Percentiles rank a stretch among this genome's conserved stretches.
Conservation (phyloP, 2,329 filamentous ascomycete species). For the Myotisia sp. region DNA sequence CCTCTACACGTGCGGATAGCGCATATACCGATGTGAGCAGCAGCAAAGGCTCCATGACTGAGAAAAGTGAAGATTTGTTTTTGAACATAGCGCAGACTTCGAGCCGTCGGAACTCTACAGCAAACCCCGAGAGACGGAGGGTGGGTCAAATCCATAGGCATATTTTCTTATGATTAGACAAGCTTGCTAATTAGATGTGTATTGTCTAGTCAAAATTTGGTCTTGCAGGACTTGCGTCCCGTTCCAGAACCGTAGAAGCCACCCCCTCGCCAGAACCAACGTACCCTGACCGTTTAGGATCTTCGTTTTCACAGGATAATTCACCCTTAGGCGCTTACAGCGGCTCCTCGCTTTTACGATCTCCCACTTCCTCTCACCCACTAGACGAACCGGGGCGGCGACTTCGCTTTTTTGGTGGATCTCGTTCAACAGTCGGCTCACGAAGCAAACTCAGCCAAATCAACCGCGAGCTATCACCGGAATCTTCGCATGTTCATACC, state of each 20-base stretch:
- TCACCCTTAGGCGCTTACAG: conserved; percentile 20
- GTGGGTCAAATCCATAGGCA: conserved; percentile 6
- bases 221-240: conserved; percentile 25
- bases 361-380: conserved; percentile 24
- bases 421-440: conserved; percentile 25
- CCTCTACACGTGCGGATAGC: too few species aligned
- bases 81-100: conserved; percentile 33
- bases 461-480: conserved; percentile 24
- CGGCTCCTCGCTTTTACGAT: conserved; percentile 17
- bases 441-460: conserved; percentile 25
- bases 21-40: conserved; percentile 10
- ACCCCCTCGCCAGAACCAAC: conserved; percentile 25
- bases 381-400: conserved; percentile 24
- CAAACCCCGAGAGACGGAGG: conserved; percentile 23
- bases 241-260: conserved; percentile 21
- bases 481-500: conserved; percentile 16
- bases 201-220: conserved; percentile 23
- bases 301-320: conserved; percentile 23
- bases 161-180: not conserved
- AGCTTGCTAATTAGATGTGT: not conserved
- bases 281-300: conserved; percentile 20
- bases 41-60: conserved; percentile 21
- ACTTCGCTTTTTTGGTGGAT: conserved; percentile 21
- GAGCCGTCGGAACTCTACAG: conserved; percentile 24
- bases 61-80: conserved; percentile 34